Evolutionary conservation across 495 filamentous ascomycete genomes (phyloP), one percentile per base, ranked within the genome.

Genomic region (Aspergillus saccharolyticus): DNA sequence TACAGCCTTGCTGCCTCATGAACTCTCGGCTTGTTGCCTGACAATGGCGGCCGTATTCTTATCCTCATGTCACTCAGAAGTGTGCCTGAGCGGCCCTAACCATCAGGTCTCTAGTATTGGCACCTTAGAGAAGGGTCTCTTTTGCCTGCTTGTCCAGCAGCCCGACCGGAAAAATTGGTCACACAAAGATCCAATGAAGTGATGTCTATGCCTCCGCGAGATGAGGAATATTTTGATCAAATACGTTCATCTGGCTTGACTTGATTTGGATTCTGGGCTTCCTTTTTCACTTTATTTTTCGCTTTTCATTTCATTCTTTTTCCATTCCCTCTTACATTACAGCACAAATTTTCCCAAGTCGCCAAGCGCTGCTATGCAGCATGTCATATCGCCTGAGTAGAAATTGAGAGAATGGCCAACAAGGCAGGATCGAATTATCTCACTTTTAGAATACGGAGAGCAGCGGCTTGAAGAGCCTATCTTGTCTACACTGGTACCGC

Each of bases 141-240:
- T 43, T 55, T 15, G 33, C 33, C 48, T 47, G 24, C 45, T 57
- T 43, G 43, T 44, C 53, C 54, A 52, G 49, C 51, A 63, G 58
- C 53, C 61, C 56, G 56, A 63, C 54, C 64, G 45, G 56, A 54
- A 44, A 28, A 50, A 44, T 53, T 54, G 63, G 64, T 63, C 48
- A 53, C 52, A 66, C 64, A 60, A 57, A 53, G 19, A 54, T 56
- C 61, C 64, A 62, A 60, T 53, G 22, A 53, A 50, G 17, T 8
- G 47, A 46, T 46, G 21, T 20, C 17, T 49, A 22, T 49, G 17
- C 7, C 22, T 44, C 44, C 42, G n/a, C n/a, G n/a, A n/a, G 33
- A 55, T 43, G 10, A 33, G n/a, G n/a, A 6, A 21, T 24, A 21
- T 21, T 50, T 30, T 28, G 44, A 28, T 10, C 42, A n/a, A n/a